Evolutionary conservation across 164 flowering plant genomes (phyloP), one percentile per base, ranked within the genome.

Genomic region (Magnolia sinica): DNA sequence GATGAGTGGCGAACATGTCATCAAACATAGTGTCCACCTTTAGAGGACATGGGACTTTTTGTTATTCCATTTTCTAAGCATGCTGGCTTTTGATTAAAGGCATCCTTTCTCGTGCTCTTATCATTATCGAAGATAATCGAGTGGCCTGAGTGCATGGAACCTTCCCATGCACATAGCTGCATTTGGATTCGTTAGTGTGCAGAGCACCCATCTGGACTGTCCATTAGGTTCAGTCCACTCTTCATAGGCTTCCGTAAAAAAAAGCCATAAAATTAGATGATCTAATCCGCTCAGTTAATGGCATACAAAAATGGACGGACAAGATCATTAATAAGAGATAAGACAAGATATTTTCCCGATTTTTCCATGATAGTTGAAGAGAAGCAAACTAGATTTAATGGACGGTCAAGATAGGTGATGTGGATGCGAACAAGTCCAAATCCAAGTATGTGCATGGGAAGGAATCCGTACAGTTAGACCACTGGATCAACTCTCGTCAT

Each of bases 1-100:
- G 50, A 22, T 24, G 50, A 66, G 72, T 73, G 80, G 80, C 73
- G 72, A 11, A 68, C 76, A 78, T 65, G 76, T 73, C 73, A 68
- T 73, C 72, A 77, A 77, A 67, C 71, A 72, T 1, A 19, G 7
- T 49, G 23, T 61, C 20, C 63, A 78, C 79, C 72, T 29, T 71
- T 72, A 77, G 52, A 31, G 27, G 79, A 37, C 45, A 37, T 37
- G 45, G 45, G 4, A 7, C 45, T 37, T 37, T 37, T 5, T 37
- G 45, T 37, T 37, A 37, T 37, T 37, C 45, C 45, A 37, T 37
- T 37, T 37, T 37, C 45, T 37, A 37, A 37, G 45, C 45, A 37
- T 37, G 45, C 79, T 68, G 29, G 72, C 77, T 29, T 75, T 68
- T 29, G 4, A 19, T 18, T 22, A 37, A 10, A 9, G 14, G 37